Evolutionary conservation across 1,284 basidiomycete genomes (phyloP), one percentile per base, ranked within the genome.

Genomic region (Cryptococcus sp.): DNA sequence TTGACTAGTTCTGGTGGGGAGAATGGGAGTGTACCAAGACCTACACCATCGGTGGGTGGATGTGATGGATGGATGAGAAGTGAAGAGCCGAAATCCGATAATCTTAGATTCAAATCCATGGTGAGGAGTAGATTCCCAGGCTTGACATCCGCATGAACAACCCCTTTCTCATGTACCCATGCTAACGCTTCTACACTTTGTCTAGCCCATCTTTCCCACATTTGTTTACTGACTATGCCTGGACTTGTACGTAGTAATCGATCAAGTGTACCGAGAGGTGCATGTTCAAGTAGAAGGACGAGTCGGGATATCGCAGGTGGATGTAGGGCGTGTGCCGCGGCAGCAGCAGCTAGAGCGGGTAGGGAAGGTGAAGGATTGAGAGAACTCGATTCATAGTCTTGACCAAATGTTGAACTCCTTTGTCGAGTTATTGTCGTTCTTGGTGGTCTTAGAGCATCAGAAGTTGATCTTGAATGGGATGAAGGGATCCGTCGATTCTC

Each of bases 121-220:
- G 77, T 74, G 51, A 80, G 67, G 71, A 64, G 43, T 14, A 71
- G 55, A 52, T 75, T 72, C 11, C 69, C 68, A 11, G 78, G 76
- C 65, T 81, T 81, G 59, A 81, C 62, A 64, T 81, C 80, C 13
- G 73, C 78, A 58, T 80, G 79, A 31, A 80, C 63, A 23, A 80
- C 71, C 5, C 76, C 76, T 41, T 75, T 70, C 5, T 66, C 57
- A 58, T 81, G 78, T 38, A 76, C 72, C 76, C 76, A 79, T 5
- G 64, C 69, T 33, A 80, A 63, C 1, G 78, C 80, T 5, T 65
- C 61, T 0, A 65, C 63, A 4, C 76, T 61, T 62, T 79, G 69
- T 37, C 62, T 67, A 3, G 78, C 75, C 79, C 78, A 79, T 14
- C 65, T 52, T 34, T 69, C 59, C 75, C 76, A 80, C 13, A 73